phyloP scores from a whole-genome alignment of 805 yeast genomes.

The Huiozyma sinensis region DNA sequence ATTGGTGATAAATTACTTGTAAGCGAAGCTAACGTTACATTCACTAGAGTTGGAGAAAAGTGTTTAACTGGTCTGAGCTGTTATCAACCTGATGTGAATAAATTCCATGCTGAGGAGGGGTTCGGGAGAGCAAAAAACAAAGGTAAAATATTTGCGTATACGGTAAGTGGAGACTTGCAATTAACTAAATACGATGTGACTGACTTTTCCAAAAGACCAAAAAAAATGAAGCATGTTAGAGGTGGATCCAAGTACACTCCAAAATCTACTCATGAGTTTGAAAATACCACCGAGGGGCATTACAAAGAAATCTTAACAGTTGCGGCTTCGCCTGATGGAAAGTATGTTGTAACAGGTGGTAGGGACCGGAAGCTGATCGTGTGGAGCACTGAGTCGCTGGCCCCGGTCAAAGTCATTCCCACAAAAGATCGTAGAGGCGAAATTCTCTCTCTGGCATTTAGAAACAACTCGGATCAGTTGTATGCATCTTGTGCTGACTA shows the following conservation, averaged over 20 bases:
- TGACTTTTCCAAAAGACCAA: constrained; percentile 46
- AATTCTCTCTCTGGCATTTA: constrained; percentile 63
- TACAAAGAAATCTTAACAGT: constrained; percentile 63
- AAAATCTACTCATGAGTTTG: constrained; percentile 29
- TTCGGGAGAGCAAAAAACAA: constrained; percentile 37
- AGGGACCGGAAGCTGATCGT: constrained; percentile 68
- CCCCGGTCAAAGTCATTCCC: constrained; percentile 68
- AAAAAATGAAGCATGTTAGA: constrained; percentile 48
- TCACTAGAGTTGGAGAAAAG: constrained; percentile 52
- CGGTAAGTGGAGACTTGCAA: constrained; percentile 73
- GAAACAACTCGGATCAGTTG: constrained; percentile 71
- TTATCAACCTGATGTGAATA: constrained; percentile 29
- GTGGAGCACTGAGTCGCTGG: constrained; percentile 74
- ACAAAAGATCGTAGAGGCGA: constrained; percentile 62
- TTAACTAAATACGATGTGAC: constrained; percentile 71
- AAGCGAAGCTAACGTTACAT: constrained; percentile 31
- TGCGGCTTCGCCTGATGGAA: constrained; percentile 82
- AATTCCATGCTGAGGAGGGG: constrained; percentile 15
- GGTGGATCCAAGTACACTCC: constrained; percentile 45
- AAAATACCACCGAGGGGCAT: constrained; percentile 59
- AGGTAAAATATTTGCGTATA: constrained; percentile 52
- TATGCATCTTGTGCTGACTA: constrained; percentile 91
- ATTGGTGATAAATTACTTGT: constrained; percentile 41
- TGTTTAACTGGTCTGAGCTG: constrained; percentile 38
- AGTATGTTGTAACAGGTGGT: constrained; percentile 85